These are phyloP conservation scores for Bryoglossum gracile DNA, from an alignment of 495 filamentous ascomycete species.

Conservation along the genomic window DNA sequence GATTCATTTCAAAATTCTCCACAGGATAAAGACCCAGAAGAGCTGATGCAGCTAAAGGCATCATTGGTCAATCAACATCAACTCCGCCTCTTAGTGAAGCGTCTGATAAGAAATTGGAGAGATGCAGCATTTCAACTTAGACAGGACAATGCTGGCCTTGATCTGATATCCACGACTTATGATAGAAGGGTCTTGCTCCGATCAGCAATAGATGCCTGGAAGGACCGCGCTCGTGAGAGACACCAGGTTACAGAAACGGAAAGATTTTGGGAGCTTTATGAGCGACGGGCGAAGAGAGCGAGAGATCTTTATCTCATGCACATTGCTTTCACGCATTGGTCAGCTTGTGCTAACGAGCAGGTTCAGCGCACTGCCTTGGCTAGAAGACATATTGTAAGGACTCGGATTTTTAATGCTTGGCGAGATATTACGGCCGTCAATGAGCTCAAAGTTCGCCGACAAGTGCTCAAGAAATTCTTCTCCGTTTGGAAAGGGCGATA, in stretches of 20 bases:
- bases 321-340: conserved; percentile 72
- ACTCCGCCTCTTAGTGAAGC: conserved; percentile 39
- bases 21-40: neutral
- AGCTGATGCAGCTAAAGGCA: conserved; percentile 19
- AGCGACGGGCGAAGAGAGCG: conserved; percentile 52
- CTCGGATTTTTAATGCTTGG: conserved; percentile 74
- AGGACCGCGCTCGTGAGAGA: conserved; percentile 38
- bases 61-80: conserved; percentile 29
- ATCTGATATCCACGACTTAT: conserved; percentile 40
- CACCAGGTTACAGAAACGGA: conserved; percentile 44
- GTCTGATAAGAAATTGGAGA: conserved; percentile 47
- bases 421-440: conserved; percentile 65
- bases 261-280: conserved; percentile 53
- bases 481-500: conserved; percentile 45
- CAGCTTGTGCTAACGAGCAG: conserved; percentile 52
- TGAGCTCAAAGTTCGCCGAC: conserved; percentile 57
- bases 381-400: conserved; percentile 58
- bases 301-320: conserved; percentile 60
- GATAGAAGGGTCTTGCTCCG: conserved; percentile 47
- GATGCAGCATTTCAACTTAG: conserved; percentile 40
- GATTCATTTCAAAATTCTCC: neutral
- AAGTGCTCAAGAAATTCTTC: conserved; percentile 51
- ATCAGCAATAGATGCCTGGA: conserved; percentile 55
- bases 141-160: conserved; percentile 40
- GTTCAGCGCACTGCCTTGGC: conserved; percentile 42